Evolutionary conservation across 371 early-diverging fungal species (phyloP).

Genomic region (Mucor indicus): DNA sequence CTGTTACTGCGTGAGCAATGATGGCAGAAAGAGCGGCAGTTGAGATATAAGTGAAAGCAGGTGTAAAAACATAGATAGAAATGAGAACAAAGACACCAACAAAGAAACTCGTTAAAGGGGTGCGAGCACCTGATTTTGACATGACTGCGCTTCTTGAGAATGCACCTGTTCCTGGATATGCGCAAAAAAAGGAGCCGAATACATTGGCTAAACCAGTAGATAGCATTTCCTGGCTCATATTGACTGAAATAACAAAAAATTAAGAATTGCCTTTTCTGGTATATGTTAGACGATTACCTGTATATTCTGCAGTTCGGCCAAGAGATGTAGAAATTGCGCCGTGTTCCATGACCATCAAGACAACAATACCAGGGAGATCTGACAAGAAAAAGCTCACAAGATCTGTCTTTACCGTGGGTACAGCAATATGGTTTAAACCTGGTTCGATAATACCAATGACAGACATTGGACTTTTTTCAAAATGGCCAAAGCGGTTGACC

Average conservation of each 20-base stretch:
- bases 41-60: constrained; percentile 83
- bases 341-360: constrained; percentile 85
- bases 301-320: constrained; percentile 61
- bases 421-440: constrained; percentile 63
- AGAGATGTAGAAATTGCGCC: constrained; percentile 81
- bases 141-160: constrained; percentile 86
- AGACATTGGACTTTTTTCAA: constrained; percentile 36
- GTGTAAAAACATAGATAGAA: constrained; percentile 73
- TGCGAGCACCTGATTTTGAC: constrained; percentile 63
- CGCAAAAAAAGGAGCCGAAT: constrained; percentile 76
- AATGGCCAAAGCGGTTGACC: constrained; percentile 47
- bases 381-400: constrained; percentile 44
- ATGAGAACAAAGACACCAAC: constrained; percentile 75
- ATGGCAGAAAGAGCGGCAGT: constrained; percentile 74
- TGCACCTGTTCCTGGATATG: constrained; percentile 81
- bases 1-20: constrained; percentile 68
- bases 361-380: constrained; percentile 62
- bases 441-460: constrained; percentile 71
- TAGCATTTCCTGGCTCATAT: constrained; percentile 79
- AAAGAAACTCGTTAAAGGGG: constrained; percentile 74
- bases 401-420: constrained; percentile 44
- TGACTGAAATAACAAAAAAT: constrained; percentile 23
- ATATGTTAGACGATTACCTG: constrained; percentile 19
- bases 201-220: constrained; percentile 80
- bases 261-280: not conserved